Evolutionary conservation across 2,329 filamentous ascomycete species (phyloP).

Genomic region (Akanthomyces lecanii): DNA sequence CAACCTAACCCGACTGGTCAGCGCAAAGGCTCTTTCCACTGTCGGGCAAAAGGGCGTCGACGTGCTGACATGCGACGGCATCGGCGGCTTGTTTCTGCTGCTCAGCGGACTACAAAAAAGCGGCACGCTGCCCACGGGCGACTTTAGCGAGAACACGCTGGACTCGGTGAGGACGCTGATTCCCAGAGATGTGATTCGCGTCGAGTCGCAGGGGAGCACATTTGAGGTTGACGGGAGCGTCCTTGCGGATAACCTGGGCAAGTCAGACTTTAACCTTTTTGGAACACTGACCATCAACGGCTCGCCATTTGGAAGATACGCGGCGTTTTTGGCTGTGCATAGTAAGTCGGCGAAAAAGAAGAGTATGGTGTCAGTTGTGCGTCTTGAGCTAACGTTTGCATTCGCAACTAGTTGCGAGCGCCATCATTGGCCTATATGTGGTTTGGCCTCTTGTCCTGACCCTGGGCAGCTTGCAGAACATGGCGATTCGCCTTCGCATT

Average conservation of each 20-base stretch:
- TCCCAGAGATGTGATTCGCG: slow-evolving; percentile 25
- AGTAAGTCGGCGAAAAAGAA: background rate
- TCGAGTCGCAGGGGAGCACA: slow-evolving; percentile 25
- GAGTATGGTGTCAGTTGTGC: no score
- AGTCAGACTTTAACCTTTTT: slow-evolving; percentile 15
- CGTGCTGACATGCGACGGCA: slow-evolving; percentile 29
- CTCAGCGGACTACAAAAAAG: slow-evolving; percentile 24
- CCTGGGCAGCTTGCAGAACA: slow-evolving; percentile 25
- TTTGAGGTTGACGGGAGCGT: slow-evolving; percentile 26
- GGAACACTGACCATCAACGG: background rate
- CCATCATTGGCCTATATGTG: slow-evolving; percentile 24
- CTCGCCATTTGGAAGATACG: background rate
- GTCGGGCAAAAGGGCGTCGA: slow-evolving; percentile 29
- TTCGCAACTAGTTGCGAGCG: slow-evolving; percentile 15
- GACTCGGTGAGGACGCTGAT: slow-evolving; percentile 23
- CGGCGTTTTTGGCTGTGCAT: background rate
- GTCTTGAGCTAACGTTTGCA: background rate
- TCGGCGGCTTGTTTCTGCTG: slow-evolving; percentile 30
- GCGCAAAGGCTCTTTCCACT: slow-evolving; percentile 27
- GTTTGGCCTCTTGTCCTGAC: slow-evolving; percentile 28
- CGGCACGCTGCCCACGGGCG: slow-evolving; percentile 20
- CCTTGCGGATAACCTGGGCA: slow-evolving; percentile 22
- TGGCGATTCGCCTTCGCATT: slow-evolving; percentile 24
- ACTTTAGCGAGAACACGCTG: slow-evolving; percentile 16
- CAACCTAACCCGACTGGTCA: slow-evolving; percentile 28